phyloP scores from a whole-genome alignment of 2,329 filamentous ascomycete genomes.

The Colletotrichum eleusines region DNA sequence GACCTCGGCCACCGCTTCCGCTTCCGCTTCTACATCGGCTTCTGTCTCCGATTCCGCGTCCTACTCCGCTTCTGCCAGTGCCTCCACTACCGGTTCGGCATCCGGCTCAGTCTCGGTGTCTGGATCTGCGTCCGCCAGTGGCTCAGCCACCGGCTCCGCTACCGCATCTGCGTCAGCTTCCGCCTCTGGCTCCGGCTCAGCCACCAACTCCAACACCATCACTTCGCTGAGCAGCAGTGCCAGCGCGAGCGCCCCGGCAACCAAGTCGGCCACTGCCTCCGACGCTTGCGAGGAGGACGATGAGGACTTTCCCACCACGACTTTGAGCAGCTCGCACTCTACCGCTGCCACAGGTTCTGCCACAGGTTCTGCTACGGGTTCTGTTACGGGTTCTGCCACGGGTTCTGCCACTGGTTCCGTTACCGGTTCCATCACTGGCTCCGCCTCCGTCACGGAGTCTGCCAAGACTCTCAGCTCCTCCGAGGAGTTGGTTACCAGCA shows the following conservation, averaged over 20 bases:
- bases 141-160: constrained; percentile 25
- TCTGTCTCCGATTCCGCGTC: constrained; percentile 10
- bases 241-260: constrained; percentile 22
- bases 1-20: constrained; percentile 4
- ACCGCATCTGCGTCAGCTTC: constrained; percentile 12
- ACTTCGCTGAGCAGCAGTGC: constrained; percentile 9
- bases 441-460: constrained; percentile 11
- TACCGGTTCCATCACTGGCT: constrained; percentile 28
- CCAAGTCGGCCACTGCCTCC: constrained; percentile 23
- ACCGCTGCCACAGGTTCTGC: constrained; percentile 18
- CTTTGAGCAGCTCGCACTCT: constrained; percentile 6
- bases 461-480: constrained; percentile 7
- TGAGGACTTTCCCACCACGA: constrained; percentile 20
- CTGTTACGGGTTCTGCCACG: constrained; percentile 1
- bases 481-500: constrained; percentile 46
- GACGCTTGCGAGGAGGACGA: constrained; percentile 39
- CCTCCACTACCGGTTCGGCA: constrained; percentile 1
- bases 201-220: constrained; percentile 19
- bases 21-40: constrained; percentile 3
- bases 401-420: constrained; percentile 7
- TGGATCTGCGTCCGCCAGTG: constrained; percentile 27
- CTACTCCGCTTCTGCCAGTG: constrained; percentile 7
- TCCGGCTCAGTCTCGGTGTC: neutral
- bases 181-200: constrained; percentile 19
- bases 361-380: constrained; percentile 37